Evolutionary conservation across 495 filamentous ascomycete species (phyloP).

Genomic region (Xylaria curta): DNA sequence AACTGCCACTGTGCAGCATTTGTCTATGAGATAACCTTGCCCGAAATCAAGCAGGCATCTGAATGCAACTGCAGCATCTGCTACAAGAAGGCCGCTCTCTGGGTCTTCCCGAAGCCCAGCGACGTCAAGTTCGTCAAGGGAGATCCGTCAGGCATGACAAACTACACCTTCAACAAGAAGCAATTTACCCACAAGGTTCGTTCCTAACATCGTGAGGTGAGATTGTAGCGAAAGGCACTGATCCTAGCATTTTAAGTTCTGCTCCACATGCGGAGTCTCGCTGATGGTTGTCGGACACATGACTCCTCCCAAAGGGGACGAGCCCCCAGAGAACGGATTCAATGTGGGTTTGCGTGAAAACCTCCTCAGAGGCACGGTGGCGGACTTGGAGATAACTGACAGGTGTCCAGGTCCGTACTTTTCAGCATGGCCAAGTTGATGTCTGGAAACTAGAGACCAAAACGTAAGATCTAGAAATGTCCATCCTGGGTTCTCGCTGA

Average conservation of each 20-base stretch:
- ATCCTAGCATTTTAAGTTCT: slow-evolving; percentile 44
- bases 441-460: slow-evolving; percentile 40
- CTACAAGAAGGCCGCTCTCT: slow-evolving; percentile 51
- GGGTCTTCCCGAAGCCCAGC: slow-evolving; percentile 38
- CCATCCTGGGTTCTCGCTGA: not conserved
- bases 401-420: slow-evolving; percentile 31
- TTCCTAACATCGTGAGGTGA: not conserved
- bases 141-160: slow-evolving; percentile 39
- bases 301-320: slow-evolving; percentile 30
- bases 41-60: slow-evolving; percentile 45
- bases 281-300: slow-evolving; percentile 32
- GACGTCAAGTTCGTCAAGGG: slow-evolving; percentile 50
- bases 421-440: slow-evolving; percentile 48
- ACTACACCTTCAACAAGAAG: slow-evolving; percentile 46
- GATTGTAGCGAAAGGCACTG: slow-evolving; percentile 12
- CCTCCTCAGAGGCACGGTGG: not conserved
- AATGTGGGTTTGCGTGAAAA: slow-evolving; percentile 30
- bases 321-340: slow-evolving; percentile 31
- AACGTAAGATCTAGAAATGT: slow-evolving; percentile 32
- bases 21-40: slow-evolving; percentile 52
- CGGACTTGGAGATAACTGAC: slow-evolving; percentile 18
- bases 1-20: slow-evolving; percentile 63
- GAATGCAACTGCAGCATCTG: slow-evolving; percentile 63
- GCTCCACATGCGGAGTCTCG: slow-evolving; percentile 48
- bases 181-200: slow-evolving; percentile 45